Base-by-base conservation (phyloP, 371 early-diverging fungal species). In the Mortierella sp. region DNA sequence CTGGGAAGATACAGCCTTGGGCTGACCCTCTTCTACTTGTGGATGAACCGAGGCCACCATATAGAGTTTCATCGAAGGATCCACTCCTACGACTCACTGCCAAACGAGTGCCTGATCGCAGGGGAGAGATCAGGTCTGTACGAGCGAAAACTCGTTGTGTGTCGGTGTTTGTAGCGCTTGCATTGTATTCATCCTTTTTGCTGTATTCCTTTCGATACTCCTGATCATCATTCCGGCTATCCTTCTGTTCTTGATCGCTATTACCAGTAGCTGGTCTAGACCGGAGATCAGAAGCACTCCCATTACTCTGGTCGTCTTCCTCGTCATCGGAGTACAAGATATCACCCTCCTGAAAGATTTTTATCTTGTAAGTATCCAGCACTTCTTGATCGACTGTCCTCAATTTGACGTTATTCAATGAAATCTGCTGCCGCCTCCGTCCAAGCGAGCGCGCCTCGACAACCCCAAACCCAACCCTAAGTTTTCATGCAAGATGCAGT, bases 401-500 rank as follows among this genome's bases (percentile, higher is more conserved):
- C 17, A 59, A 61, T 22, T 58, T 80, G 47, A 64, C 62, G 22
- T 64, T 70, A 31, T 80, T 71, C 13, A 64, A 60, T 22, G 49
- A 64, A 34, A 70, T 64, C 32, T 74, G 71, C 23, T 68, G 64
- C 22, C 71, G 55, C 31, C 80, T 61, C 42, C 68, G 31, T 7
- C 60, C 31, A 17, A 80, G 29, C 3, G 74, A 51, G 6, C 80
- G 70, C 6, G 75, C 71, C 53, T 80, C 80, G 17, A 61, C 45
- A n/a, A 80, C 68, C 23, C 80, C 75, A 35, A 80, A 80, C 5
- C 75, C 75, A 4, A 74, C 71, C 80, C 80, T 80, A 12, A 3
- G 45, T 31, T 28, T 63, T 64, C 40, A 26, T 60, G 45, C 43
- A 63, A 35, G 17, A 32, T 40, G 43, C 3, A 64, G 35, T 15